Percentiles rank a stretch among this genome's conserved stretches.
Conservation (phyloP, 116 monocot species). For the Posidonia oceanica region DNA sequence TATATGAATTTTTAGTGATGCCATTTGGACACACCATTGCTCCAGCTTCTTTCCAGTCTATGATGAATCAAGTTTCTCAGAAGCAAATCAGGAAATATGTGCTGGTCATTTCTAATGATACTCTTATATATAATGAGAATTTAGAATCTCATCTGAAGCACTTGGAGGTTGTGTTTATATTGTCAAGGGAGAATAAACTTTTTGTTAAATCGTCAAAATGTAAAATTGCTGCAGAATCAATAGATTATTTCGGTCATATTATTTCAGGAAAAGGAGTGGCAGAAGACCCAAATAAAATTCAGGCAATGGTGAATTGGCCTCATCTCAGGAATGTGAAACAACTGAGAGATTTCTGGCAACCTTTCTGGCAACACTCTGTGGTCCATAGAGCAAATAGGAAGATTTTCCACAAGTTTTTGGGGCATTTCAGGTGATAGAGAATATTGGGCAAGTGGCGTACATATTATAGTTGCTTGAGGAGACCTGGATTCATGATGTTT, state of each 20-base stretch:
- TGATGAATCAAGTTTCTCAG: too few species aligned
- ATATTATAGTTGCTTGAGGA: too few species aligned
- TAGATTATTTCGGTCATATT: constrained; percentile 1
- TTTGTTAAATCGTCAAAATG: neutral
- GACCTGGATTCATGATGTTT: too few species aligned
- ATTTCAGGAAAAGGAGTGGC: too few species aligned
- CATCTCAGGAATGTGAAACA: neutral
- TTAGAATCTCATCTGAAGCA: neutral
- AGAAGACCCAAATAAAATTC: neutral
- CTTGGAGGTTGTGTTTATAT: neutral
- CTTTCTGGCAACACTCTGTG: too few species aligned
- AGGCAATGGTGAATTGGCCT: neutral
- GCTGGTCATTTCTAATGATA: neutral
- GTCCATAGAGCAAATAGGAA: too few species aligned
- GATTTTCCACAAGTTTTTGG: too few species aligned
- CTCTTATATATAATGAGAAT: neutral
- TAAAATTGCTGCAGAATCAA: neutral
- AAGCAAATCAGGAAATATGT: neutral
- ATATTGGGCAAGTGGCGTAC: too few species aligned
- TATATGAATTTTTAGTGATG: too few species aligned
- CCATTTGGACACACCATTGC: too few species aligned
- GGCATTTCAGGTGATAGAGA: too few species aligned
- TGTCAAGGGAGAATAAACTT: neutral
- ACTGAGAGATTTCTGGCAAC: neutral
- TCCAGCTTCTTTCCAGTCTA: too few species aligned